Evolutionary conservation across 2,329 filamentous ascomycete species (phyloP).

Genomic region (Thielaviopsis musarum): DNA sequence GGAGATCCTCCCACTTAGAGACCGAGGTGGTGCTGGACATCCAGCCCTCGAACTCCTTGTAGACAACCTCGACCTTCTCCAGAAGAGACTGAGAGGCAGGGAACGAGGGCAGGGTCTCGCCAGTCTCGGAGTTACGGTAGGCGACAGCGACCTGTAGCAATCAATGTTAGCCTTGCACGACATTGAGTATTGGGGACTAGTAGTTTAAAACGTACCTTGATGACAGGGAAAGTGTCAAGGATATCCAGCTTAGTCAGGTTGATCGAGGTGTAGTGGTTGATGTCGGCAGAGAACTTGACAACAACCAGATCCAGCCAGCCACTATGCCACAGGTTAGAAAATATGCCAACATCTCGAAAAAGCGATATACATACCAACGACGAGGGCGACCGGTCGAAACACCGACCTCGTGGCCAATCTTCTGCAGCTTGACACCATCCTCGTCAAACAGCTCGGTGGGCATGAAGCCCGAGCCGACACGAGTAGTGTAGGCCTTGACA

Average conservation of each 20-base stretch:
- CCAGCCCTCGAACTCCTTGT: constrained; percentile 56
- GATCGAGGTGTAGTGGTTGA: constrained; percentile 30
- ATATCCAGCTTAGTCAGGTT: constrained; percentile 46
- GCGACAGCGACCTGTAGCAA: constrained; percentile 38
- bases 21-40: constrained; percentile 43
- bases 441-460: constrained; percentile 37
- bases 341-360: not conserved
- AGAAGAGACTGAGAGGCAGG: constrained; percentile 44
- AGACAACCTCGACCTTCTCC: constrained; percentile 44
- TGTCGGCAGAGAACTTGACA: constrained; percentile 41
- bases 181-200: not conserved
- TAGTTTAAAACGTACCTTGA: constrained; percentile 31
- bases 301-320: constrained; percentile 47
- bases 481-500: constrained; percentile 44
- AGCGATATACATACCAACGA: not conserved
- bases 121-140: constrained; percentile 36
- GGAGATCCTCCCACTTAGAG: constrained; percentile 45
- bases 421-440: constrained; percentile 23
- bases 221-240: constrained; percentile 54
- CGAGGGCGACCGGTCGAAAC: constrained; percentile 12
- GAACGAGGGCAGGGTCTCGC: constrained; percentile 40
- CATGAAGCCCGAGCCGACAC: constrained; percentile 44
- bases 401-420: constrained; percentile 25
- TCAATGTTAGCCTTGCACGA: not conserved
- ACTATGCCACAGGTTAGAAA: constrained; percentile 18